Conservation (phyloP, 768 basidiomycete species). For the Naganishia onofrii region DNA sequence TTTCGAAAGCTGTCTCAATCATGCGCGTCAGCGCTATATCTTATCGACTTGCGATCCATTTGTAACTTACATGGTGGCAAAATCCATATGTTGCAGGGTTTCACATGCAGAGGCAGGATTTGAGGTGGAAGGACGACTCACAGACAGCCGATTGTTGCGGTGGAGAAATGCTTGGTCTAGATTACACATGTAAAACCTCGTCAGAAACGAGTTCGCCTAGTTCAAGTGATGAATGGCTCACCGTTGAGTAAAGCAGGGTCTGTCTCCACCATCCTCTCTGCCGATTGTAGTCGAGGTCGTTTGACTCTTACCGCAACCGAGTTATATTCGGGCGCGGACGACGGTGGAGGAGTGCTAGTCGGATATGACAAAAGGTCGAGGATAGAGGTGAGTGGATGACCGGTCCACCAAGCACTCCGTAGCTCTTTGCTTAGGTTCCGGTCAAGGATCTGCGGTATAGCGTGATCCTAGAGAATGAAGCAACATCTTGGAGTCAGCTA, state of each 20-base stretch:
- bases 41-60: no score
- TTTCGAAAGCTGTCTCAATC: no score
- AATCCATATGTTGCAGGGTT: no score
- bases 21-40: no score
- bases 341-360: neutral
- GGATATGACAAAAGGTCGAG: neutral
- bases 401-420: neutral
- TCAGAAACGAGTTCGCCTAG: neutral
- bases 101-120: no score
- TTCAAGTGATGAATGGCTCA: neutral
- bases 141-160: no score
- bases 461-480: neutral
- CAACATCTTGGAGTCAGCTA: neutral
- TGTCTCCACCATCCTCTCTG: neutral
- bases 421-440: neutral
- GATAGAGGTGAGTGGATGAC: neutral
- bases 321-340: neutral
- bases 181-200: neutral
- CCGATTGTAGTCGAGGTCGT: neutral
- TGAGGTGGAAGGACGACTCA: no score
- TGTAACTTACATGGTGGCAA: no score
- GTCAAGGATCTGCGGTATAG: neutral
- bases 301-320: neutral
- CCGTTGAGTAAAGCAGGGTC: neutral
- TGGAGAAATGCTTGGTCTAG: no score